Evolutionary conservation across 306 rosid species (phyloP).

Genomic region (Inga oerstediana): DNA sequence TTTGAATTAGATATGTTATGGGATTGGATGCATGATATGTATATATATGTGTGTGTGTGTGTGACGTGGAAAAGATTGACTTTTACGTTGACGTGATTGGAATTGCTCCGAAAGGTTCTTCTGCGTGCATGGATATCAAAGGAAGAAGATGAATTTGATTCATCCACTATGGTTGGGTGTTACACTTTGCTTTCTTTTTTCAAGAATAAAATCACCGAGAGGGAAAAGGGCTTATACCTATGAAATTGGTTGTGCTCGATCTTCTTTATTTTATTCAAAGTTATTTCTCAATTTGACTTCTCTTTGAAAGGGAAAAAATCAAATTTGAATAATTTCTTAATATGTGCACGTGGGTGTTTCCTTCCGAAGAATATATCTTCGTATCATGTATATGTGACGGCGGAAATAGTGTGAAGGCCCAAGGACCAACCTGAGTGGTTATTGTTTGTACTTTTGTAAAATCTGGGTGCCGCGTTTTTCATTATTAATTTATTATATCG

Average conservation of each 20-base stretch:
- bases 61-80: neutral
- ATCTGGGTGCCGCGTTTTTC: neutral
- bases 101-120: neutral
- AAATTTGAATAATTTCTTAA: no score
- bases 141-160: neutral
- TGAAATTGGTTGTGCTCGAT: neutral
- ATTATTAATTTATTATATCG: no score
- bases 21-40: no score
- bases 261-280: neutral
- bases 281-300: no score
- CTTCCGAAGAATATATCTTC: neutral
- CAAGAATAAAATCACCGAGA: no score
- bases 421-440: neutral
- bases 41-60: no score
- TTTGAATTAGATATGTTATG: neutral
- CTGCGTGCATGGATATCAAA: neutral
- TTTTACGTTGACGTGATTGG: neutral
- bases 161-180: neutral
- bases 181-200: neutral
- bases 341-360: neutral
- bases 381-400: neutral
- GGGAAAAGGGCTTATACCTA: no score
- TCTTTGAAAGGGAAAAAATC: neutral
- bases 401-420: neutral
- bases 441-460: neutral